Evolutionary conservation across 2,329 filamentous ascomycete genomes (phyloP).

Genomic region (Aspergillus fructus): DNA sequence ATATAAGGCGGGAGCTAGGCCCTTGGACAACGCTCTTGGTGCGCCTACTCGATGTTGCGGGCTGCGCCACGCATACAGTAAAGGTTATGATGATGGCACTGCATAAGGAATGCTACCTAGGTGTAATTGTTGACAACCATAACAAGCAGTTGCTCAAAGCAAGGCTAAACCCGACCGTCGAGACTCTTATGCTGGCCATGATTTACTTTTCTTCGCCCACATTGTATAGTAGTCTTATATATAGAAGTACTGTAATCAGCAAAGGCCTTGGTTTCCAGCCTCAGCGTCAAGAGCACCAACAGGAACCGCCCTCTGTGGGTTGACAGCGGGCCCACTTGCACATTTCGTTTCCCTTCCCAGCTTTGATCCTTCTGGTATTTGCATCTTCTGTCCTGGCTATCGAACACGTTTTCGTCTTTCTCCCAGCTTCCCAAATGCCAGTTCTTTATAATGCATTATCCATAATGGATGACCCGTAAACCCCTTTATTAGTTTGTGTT

Average conservation of each 20-base stretch:
- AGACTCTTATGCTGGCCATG: background rate
- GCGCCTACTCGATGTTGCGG: background rate
- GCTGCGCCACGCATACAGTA: background rate
- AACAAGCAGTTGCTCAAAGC: background rate
- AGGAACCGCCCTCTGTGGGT: background rate
- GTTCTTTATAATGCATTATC: background rate
- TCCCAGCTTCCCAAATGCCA: background rate
- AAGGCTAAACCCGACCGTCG: background rate
- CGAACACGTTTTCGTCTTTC: background rate
- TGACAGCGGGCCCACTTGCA: slow-evolving; percentile 2
- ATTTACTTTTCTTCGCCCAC: no score
- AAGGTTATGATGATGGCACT: background rate
- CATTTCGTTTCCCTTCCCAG: background rate
- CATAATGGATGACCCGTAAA: background rate
- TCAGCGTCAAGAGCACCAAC: slow-evolving; percentile 9
- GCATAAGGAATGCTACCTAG: background rate
- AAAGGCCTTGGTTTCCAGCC: background rate
- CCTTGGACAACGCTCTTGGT: background rate
- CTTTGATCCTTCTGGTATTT: background rate
- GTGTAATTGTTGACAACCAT: background rate
- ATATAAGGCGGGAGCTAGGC: background rate
- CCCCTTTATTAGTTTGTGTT: background rate
- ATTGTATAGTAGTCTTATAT: background rate
- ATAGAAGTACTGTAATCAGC: background rate
- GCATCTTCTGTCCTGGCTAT: background rate